A percentile compares a stretch with the other conserved stretches of the same genome.
Evolutionary conservation across 2,329 filamentous ascomycete genomes (phyloP).

Genomic region (Fusarium subtropicale): DNA sequence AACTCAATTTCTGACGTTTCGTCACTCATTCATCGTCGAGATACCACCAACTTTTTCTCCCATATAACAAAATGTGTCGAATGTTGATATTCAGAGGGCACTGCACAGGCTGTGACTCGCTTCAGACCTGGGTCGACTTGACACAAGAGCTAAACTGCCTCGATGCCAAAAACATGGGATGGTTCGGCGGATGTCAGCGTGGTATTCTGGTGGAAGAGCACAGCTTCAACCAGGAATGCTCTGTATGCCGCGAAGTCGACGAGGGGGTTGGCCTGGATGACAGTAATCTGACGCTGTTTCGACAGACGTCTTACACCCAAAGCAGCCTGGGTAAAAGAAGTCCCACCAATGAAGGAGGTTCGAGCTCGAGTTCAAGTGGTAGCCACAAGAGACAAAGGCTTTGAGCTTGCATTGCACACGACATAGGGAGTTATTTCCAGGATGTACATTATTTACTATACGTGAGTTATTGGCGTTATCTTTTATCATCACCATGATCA

Average conservation of each 20-base stretch:
- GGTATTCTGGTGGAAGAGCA: conserved; percentile 59
- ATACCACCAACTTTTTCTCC: conserved; percentile 1
- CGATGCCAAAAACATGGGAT: conserved; percentile 61
- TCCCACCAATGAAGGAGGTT: conserved; percentile 35
- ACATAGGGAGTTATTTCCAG: neutral
- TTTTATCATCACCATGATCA: too few relatives aligned
- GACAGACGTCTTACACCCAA: conserved; percentile 3
- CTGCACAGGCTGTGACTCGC: conserved; percentile 57
- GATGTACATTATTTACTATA: neutral
- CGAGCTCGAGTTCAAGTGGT: conserved; percentile 8
- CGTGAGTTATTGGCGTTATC: neutral
- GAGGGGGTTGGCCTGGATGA: conserved; percentile 57
- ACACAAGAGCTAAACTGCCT: conserved; percentile 61
- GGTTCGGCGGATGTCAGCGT: conserved; percentile 57
- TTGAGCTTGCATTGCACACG: conserved; percentile 28
- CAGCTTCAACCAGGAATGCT: conserved; percentile 61
- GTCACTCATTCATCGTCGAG: conserved; percentile 2
- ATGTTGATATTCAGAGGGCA: conserved; percentile 58
- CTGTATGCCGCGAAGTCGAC: conserved; percentile 56
- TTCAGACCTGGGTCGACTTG: conserved; percentile 58
- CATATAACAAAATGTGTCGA: conserved; percentile 58
- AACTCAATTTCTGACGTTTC: neutral
- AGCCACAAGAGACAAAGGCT: conserved; percentile 50
- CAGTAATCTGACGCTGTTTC: conserved; percentile 27
- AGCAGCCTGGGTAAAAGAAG: conserved; percentile 37